Conservation (phyloP, 2,329 filamentous ascomycete genomes). For the Pyrenophora graminea region DNA sequence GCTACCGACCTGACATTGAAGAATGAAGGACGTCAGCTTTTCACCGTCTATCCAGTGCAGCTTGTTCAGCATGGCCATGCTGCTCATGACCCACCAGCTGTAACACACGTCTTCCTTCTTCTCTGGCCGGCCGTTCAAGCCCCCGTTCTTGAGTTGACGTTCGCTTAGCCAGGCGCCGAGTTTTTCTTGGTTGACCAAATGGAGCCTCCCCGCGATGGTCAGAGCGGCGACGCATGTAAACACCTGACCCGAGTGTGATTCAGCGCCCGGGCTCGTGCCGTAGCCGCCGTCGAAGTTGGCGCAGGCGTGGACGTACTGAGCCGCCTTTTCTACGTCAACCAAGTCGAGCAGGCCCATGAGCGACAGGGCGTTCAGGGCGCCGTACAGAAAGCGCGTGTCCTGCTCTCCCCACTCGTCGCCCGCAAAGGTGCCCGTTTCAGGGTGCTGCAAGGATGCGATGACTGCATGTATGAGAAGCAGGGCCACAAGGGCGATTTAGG, state of each 20-base stretch:
- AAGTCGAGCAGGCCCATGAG: slow-evolving; percentile 74
- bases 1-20: slow-evolving; percentile 71
- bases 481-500: neutral
- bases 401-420: slow-evolving; percentile 97
- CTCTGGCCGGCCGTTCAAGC: slow-evolving; percentile 91
- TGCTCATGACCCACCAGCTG: slow-evolving; percentile 97
- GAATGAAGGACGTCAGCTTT: slow-evolving; percentile 78
- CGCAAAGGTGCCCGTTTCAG: slow-evolving; percentile 80
- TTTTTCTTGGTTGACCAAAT: slow-evolving; percentile 80
- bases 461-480: slow-evolving; percentile 54
- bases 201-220: slow-evolving; percentile 78
- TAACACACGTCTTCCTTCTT: slow-evolving; percentile 98
- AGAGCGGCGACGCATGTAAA: slow-evolving; percentile 92
- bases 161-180: slow-evolving; percentile 91
- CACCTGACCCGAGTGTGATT: slow-evolving; percentile 93
- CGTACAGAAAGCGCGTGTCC: slow-evolving; percentile 93
- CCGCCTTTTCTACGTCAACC: slow-evolving; percentile 79
- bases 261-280: slow-evolving; percentile 84
- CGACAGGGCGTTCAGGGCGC: slow-evolving; percentile 85
- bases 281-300: slow-evolving; percentile 95
- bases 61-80: slow-evolving; percentile 83
- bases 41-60: slow-evolving; percentile 91
- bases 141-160: slow-evolving; percentile 82
- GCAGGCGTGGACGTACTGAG: slow-evolving; percentile 78
- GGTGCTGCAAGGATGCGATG: slow-evolving; percentile 81